A percentile compares a stretch with the other conserved stretches of the same genome.
Conservation (phyloP, 805 yeast species). For the Candida boidinii region DNA sequence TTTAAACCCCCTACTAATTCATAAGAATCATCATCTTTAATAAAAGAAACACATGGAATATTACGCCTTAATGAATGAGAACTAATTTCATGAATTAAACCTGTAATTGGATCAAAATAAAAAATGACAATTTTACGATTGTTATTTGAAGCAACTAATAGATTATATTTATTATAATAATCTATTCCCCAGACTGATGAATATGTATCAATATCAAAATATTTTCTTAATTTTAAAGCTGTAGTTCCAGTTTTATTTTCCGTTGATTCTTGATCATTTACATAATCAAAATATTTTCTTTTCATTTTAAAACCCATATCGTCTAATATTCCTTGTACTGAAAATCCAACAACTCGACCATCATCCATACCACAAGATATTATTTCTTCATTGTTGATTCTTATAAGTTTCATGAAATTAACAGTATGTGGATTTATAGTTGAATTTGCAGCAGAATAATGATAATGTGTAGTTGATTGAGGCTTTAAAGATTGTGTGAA, state of each 20-base stretch:
- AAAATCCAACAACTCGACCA: constrained; percentile 37
- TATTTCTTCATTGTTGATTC: constrained; percentile 31
- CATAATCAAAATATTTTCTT: too few species aligned
- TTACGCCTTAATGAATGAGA: constrained; percentile 43
- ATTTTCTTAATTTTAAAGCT: too few species aligned
- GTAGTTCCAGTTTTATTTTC: too few species aligned
- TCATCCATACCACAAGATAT: constrained; percentile 46
- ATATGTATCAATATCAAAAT: too few species aligned
- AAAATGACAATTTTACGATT: constrained; percentile 36
- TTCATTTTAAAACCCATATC: constrained; percentile 4
- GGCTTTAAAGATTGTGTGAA: too few species aligned
- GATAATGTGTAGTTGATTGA: constrained; percentile 27
- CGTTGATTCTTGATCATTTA: too few species aligned
- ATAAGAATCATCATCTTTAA: constrained; percentile 11
- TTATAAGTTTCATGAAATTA: constrained; percentile 35
- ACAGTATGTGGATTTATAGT: constrained; percentile 48
- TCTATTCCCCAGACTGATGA: constrained; percentile 62
- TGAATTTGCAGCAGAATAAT: constrained; percentile 33
- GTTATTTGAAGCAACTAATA: constrained; percentile 48
- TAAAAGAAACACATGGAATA: constrained; percentile 43
- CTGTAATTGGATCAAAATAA: constrained; percentile 18
- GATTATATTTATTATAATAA: constrained; percentile 23
- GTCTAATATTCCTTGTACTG: constrained; percentile 23
- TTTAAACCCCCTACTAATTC: too few species aligned
- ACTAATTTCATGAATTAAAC: constrained; percentile 16